A percentile compares a stretch with the other conserved stretches of the same genome.
These are phyloP conservation scores for Rhytidiadelphus loreus DNA, from an alignment of 225 moss, liverwort and hornwort species.

Conservation along the genomic window DNA sequence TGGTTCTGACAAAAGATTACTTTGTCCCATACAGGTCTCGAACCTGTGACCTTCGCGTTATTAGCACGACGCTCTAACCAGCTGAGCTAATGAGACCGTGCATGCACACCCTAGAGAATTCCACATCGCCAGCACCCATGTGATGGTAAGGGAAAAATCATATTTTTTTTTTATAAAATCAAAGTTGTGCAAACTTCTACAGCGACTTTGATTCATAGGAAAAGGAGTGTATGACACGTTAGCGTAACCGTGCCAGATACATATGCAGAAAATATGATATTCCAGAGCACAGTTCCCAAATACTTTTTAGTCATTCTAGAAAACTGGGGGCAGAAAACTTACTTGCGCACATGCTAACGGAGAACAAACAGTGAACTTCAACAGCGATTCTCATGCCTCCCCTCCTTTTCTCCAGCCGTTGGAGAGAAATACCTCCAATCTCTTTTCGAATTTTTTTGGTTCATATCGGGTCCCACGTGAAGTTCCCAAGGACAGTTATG, in stretches of 20 bases:
- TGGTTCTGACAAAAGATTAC: not conserved
- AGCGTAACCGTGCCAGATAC: not conserved
- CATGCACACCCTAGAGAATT: too few species aligned
- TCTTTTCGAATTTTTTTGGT: not conserved
- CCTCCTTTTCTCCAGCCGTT: not conserved
- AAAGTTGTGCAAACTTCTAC: not conserved
- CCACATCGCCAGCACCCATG: not conserved
- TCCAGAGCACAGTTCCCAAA: not conserved
- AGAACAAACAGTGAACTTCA: not conserved
- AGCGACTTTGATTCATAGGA: not conserved
- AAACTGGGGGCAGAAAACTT: not conserved
- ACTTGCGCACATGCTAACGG: not conserved
- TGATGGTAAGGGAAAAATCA: rapidly evolving
- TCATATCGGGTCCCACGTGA: not conserved
- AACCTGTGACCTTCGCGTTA: not conserved
- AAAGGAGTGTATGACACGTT: not conserved
- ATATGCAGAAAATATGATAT: not conserved
- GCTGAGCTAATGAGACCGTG: not conserved
- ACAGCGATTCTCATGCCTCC: not conserved
- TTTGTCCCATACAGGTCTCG: not conserved
- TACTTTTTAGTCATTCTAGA: not conserved
- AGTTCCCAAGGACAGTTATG: not conserved
- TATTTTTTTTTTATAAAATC: not conserved
- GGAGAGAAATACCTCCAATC: not conserved
- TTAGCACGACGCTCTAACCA: not conserved